A percentile compares a stretch with the other conserved stretches of the same genome.
Conservation (phyloP, 1,139 yeast species). For the Taphrina populina region DNA sequence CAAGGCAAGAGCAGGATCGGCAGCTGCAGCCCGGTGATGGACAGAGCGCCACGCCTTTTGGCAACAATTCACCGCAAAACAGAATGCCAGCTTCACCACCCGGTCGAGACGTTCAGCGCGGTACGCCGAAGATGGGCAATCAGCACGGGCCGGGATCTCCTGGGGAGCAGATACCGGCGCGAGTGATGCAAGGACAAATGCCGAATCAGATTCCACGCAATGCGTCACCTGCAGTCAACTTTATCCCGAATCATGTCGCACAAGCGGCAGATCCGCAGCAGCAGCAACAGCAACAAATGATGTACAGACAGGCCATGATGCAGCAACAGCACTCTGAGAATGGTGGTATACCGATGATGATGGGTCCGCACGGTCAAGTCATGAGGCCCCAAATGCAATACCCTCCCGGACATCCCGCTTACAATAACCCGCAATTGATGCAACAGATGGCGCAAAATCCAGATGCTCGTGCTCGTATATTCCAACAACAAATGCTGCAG, state of each 20-base stretch:
- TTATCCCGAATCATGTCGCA: conserved; percentile 36
- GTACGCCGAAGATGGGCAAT: conserved; percentile 43
- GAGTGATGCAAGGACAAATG: conserved; percentile 15
- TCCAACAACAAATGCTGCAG: conserved; percentile 28
- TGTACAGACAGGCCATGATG: conserved; percentile 34
- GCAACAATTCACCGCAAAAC: conserved; percentile 34
- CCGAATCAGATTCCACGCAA: conserved; percentile 33
- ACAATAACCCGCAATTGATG: conserved; percentile 30
- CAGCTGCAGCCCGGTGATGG: conserved; percentile 33
- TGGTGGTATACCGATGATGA: conserved; percentile 33
- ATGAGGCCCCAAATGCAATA: conserved; percentile 31
- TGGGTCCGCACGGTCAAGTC: conserved; percentile 34
- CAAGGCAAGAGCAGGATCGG: conserved; percentile 47
- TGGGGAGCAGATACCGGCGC: conserved; percentile 76
- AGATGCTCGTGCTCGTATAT: conserved; percentile 25
- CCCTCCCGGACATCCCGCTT: conserved; percentile 34
- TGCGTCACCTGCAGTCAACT: conserved; percentile 34
- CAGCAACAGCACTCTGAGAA: conserved; percentile 31
- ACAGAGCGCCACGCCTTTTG: conserved; percentile 30
- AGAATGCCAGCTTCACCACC: conserved; percentile 38
- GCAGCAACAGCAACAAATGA: conserved; percentile 31
- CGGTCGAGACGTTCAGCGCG: conserved; percentile 38
- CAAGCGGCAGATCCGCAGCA: conserved; percentile 16
- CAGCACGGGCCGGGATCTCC: conserved; percentile 45
- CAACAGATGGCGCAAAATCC: conserved; percentile 34